phyloP scores from a whole-genome alignment of 78 protist genomes.

The Reticulomyxa filosa region DNA sequence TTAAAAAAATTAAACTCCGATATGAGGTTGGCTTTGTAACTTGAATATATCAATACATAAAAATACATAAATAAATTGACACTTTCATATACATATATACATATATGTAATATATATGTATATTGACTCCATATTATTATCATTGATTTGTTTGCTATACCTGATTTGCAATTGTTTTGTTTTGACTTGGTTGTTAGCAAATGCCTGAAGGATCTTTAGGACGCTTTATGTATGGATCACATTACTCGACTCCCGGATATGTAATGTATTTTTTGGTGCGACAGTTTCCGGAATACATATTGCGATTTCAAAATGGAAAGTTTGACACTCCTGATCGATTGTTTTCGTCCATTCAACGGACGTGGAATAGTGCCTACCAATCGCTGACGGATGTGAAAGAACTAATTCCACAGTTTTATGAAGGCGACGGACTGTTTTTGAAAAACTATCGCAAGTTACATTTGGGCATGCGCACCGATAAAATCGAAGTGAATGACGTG shows the following conservation, averaged over 20 bases:
- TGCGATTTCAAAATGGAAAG: too few relatives aligned
- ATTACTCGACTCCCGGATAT: slow-evolving; percentile 4
- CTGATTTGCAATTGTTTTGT: too few relatives aligned
- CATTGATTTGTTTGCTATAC: too few relatives aligned
- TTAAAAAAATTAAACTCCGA: not conserved
- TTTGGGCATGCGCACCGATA: too few relatives aligned
- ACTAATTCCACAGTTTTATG: slow-evolving; percentile 70
- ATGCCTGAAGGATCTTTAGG: too few relatives aligned
- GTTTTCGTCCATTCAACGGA: slow-evolving; percentile 33
- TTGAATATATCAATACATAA: not conserved
- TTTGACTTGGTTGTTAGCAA: too few relatives aligned
- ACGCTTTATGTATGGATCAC: slow-evolving; percentile 9
- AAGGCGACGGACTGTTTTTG: too few relatives aligned
- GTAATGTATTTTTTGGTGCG: not conserved
- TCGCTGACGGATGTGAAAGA: slow-evolving; percentile 31
- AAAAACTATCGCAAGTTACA: too few relatives aligned
- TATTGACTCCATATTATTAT: too few relatives aligned
- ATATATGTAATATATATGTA: too few relatives aligned
- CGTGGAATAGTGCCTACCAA: slow-evolving; percentile 20
- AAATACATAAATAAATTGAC: too few relatives aligned
- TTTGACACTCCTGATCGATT: slow-evolving; percentile 70
- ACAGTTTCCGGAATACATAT: too few relatives aligned
- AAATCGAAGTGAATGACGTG: slow-evolving; percentile 56
- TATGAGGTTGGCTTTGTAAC: not conserved
- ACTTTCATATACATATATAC: not conserved